Evolutionary conservation across 129 eudicot genomes (phyloP), one percentile per base, ranked within the genome.

Genomic region (Helichrysum umbraculigerum): DNA sequence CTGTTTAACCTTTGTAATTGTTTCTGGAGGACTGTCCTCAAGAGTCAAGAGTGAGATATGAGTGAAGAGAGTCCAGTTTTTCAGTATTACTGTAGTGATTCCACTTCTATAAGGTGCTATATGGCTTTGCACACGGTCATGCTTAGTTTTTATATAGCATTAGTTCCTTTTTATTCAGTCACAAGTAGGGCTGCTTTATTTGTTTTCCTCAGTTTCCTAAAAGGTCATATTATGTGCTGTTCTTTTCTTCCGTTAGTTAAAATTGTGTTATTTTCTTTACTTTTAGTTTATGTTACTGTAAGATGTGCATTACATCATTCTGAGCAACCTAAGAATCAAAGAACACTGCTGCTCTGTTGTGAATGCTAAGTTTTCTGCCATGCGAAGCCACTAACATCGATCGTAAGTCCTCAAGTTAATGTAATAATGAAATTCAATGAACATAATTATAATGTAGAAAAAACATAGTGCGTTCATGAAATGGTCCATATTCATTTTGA

Each of bases 341-440:
- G 21, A 66, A 21, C 66, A 52, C 21, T 51, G 60, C 35, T 32
- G 54, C 54, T 47, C 64, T 64, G 65, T 33, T 51, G 66, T 67
- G 51, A 54, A 19, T 76, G 30, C 59, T 67, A 66, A 50, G 35
- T 56, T 57, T 56, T 19, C 47, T 9, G 76, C 66, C 21, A 56
- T 20, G 52, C 12, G 52, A 57, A 72, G 30, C 30, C 20, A 54
- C 52, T 72, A 54, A 72, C 51, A 56, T 47, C 76, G 56, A 33
- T 66, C 34, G 66, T 72, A 56, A 71, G 65, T n/a, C 29, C 76
- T 60, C 65, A 71, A 71, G 30, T 60, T 60, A 60, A 20, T 60
- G 15, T 60, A 15, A 11, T 61, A 16, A 25, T 3, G 65, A 20
- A 59, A 7, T 58, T 59, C 14, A 22, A 19, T 59, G 33, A 59